Evolutionary conservation across 768 basidiomycete species (phyloP).

Genomic region (Pleurotus cornucopiae): DNA sequence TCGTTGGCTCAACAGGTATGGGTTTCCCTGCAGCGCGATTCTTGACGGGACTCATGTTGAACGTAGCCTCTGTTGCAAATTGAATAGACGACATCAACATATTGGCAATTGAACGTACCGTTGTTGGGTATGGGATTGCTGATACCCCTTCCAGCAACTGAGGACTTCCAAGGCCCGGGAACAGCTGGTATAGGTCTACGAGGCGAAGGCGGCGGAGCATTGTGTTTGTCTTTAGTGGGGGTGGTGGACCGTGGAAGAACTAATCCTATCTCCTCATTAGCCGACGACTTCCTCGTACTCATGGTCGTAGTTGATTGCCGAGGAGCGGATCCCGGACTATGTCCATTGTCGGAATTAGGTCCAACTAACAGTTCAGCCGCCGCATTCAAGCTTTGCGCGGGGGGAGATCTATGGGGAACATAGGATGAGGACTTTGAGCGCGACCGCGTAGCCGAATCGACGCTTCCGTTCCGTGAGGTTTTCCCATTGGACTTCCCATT

Average conservation of each 20-base stretch:
- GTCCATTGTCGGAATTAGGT: conserved; percentile 38
- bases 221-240: conserved; percentile 22
- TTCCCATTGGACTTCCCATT: conserved; percentile 18
- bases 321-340: conserved; percentile 17
- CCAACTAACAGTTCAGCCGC: conserved; percentile 61
- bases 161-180: conserved; percentile 35
- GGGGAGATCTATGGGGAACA: conserved; percentile 48
- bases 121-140: conserved; percentile 67
- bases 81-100: conserved; percentile 8
- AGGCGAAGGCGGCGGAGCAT: conserved; percentile 36
- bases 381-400: conserved; percentile 69
- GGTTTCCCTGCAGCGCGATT: conserved; percentile 57
- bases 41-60: conserved; percentile 74
- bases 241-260: conserved; percentile 22
- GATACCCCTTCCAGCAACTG: conserved; percentile 60
- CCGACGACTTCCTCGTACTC: conserved; percentile 10
- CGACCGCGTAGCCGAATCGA: conserved; percentile 39
- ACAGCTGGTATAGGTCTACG: conserved; percentile 37
- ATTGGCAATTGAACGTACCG: conserved; percentile 37
- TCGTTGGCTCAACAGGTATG: conserved; percentile 48
- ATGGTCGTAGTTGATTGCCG: conserved; percentile 7
- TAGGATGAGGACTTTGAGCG: conserved; percentile 53
- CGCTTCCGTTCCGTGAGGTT: conserved; percentile 21
- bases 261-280: conserved; percentile 14
- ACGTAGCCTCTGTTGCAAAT: conserved; percentile 50